Base-by-base conservation (phyloP, 2,329 filamentous ascomycete species). In the Xylariaceae sp. region DNA sequence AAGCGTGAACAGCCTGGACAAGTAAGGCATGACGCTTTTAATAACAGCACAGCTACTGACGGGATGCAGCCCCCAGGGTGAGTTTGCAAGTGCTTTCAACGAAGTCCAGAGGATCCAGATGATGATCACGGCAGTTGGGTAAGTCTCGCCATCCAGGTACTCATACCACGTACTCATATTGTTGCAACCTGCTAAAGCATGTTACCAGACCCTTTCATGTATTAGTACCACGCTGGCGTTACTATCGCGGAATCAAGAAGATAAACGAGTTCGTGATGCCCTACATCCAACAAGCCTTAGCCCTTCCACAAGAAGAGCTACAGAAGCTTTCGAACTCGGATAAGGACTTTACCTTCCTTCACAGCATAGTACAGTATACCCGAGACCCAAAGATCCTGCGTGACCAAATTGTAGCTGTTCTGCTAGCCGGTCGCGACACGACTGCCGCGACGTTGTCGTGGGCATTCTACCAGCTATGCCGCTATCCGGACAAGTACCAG, bases 341-440 rank as follows among this genome's bases (percentile, higher is more conserved):
- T 68, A 78, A 82, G 65, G 79, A 80, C 44, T 89, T 90, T 66
- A 92, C 87, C 1, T 92, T 94, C 74, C 80, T 93, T n/a, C 87
- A 93, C 70, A 88, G 88, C 50, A 82, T 94, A 9, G 89, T 88
- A 14, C 80, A 80, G 12, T 87, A 87, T 71, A 93, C 90, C 0
- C 83, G 87, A 11, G 78, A 83, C 52, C 75, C 76, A 0, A 79
- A 79, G 31, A 80, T 88, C 9, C 82, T 94, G 26, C 87, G 90
- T n/a, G 89, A 93, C 71, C 89, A 93, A 69, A 79, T 56, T 37
- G 84, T 91, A 44, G 86, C 87, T 7, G 82, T 93, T 9, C 81
- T 94, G 1, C 79, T 92, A 9, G 89, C 89, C 3, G 89, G 88
- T 4, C 78, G 86, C 43, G 89, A 92, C 71, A 91, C 88, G 3